Evolutionary conservation across 257 asterid genomes (phyloP), one percentile per base, ranked within the genome.

Genomic region (Rauvolfia tetraphylla): DNA sequence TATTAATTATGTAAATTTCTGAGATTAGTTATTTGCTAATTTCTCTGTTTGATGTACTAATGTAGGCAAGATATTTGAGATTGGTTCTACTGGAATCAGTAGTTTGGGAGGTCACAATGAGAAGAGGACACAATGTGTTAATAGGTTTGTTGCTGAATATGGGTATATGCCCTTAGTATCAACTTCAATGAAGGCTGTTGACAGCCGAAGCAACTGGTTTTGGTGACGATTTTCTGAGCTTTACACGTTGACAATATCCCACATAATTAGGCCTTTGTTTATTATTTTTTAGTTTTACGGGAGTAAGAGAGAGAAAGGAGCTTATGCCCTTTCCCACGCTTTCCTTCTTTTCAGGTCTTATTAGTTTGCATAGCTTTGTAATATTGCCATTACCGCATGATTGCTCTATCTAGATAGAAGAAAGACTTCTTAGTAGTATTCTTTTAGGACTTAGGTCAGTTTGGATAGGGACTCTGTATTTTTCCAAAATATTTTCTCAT

Each of bases 51-150:
- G 70, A 33, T 66, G 56, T 71, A 58, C 61, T 79, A 68, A 76
- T 90, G 78, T 74, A 93, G 97, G 97, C 61, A 84, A 74, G 76
- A 91, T 91, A 79, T 88, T 63, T 75, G 97, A 93, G 87, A 90
- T 91, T 76, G 98, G 98, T 49, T 88, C 96, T 0, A 86, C 90
- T 11, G 96, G 97, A 66, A 91, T 91, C 53, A 93, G 97, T 79
- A 93, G 95, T 88, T 81, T 91, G 87, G 98, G 97, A 81, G 95
- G 97, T 31, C 98, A 93, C 87, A 89, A 9, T 8, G 89, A 84
- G 29, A 90, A 76, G 79, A 88, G 97, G 84, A 81, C 88, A 4
- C 76, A 86, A 41, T 93, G 96, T 56, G 90, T 93, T 20, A 93
- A 90, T 76, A 79, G 74, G 68, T 90, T 91, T 42, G 90, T 85